Evolutionary conservation across 148 eudicot genomes (phyloP).

Genomic region (Dysphania ambrosioides): DNA sequence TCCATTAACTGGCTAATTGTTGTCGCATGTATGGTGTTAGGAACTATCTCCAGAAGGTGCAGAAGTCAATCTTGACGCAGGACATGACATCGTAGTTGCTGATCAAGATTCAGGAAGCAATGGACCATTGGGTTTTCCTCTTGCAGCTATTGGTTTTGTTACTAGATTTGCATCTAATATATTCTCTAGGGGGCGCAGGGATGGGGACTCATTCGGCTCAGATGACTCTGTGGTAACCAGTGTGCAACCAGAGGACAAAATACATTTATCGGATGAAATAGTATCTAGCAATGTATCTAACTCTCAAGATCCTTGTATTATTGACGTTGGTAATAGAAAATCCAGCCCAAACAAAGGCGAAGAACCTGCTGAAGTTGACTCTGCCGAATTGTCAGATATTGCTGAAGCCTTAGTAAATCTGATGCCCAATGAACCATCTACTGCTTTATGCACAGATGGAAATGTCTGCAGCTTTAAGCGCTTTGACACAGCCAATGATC

Average conservation of each 20-base stretch:
- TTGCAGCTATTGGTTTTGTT: constrained; percentile 73
- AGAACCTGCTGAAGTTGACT: constrained; percentile 30
- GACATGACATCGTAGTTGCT: constrained; percentile 35
- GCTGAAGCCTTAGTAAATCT: constrained; percentile 38
- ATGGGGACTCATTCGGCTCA: constrained; percentile 36
- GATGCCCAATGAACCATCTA: constrained; percentile 29
- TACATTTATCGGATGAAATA: constrained; percentile 29
- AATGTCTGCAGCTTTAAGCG: constrained; percentile 57
- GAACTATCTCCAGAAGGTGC: constrained; percentile 36
- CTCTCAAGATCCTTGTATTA: constrained; percentile 39
- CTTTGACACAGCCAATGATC: constrained; percentile 87
- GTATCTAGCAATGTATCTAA: constrained; percentile 32
- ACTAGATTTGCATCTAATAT: constrained; percentile 78
- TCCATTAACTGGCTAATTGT: constrained; percentile 2
- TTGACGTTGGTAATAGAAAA: constrained; percentile 29
- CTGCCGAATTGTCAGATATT: constrained; percentile 30
- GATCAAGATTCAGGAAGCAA: constrained; percentile 53
- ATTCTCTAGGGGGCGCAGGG: constrained; percentile 63
- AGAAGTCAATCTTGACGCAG: constrained; percentile 42
- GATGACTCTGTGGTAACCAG: constrained; percentile 40
- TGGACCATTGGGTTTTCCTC: constrained; percentile 72
- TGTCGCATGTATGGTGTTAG: constrained; percentile 32
- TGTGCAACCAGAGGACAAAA: constrained; percentile 31
- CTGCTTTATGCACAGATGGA: constrained; percentile 24
- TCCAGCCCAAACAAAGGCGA: constrained; percentile 29